These are phyloP conservation scores for Coelastrella sp. DNA, from an alignment of 139 green algal species.

Conservation along the genomic window DNA sequence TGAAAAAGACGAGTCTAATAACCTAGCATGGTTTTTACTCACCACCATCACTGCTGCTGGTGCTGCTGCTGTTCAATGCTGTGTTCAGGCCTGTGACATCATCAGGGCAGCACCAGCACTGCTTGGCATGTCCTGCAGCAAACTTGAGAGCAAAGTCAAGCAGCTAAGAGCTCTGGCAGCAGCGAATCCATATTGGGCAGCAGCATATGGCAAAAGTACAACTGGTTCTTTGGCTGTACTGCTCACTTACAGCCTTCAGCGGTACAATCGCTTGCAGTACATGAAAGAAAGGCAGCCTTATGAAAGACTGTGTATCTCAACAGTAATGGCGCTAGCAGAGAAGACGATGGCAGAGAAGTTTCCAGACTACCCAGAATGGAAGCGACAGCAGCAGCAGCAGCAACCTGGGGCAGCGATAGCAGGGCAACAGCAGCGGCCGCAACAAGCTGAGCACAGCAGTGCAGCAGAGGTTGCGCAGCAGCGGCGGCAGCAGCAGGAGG, in stretches of 20 bases:
- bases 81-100: not conserved
- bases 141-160: not conserved
- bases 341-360: conserved; percentile 7
- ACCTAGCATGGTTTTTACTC: not conserved
- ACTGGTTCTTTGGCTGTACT: not conserved
- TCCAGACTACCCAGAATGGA: not conserved
- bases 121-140: conserved; percentile 3
- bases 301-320: not conserved
- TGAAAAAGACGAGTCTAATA: too few relatives aligned
- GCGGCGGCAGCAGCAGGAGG: not conserved
- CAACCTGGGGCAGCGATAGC: not conserved
- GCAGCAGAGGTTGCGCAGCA: not conserved
- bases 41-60: not conserved
- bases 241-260: conserved; percentile 19
- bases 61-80: not conserved
- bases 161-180: not conserved
- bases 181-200: not conserved
- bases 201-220: not conserved
- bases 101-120: conserved; percentile 21
- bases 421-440: not conserved
- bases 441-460: not conserved
- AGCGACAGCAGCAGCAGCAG: conserved; percentile 8
- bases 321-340: not conserved
- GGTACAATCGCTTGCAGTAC: conserved; percentile 14
- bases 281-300: not conserved